Conservation (phyloP, 805 yeast genomes). For the Grigorovia transvaalensis region DNA sequence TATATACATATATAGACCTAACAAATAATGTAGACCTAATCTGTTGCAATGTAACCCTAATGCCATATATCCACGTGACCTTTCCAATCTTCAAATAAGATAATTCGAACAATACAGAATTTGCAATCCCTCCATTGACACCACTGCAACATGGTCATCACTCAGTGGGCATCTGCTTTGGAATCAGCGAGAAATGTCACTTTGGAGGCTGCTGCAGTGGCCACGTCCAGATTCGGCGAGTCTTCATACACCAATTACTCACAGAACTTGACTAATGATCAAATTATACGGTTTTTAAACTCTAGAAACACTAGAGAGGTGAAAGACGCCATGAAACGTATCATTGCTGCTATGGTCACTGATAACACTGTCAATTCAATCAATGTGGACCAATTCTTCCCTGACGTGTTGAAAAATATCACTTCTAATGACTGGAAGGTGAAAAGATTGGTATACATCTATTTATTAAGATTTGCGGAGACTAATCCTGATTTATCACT, state of each 20-base stretch:
- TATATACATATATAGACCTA: too few species aligned
- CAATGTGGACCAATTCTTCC: slow-evolving; percentile 45
- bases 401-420: slow-evolving; percentile 83
- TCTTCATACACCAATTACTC: slow-evolving; percentile 38
- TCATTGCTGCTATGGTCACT: slow-evolving; percentile 37
- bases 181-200: slow-evolving; percentile 75
- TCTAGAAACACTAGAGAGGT: slow-evolving; percentile 61
- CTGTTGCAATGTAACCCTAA: neutral
- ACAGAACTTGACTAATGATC: slow-evolving; percentile 45
- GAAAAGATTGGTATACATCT: slow-evolving; percentile 66
- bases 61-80: neutral
- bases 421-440: slow-evolving; percentile 56
- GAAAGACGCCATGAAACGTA: slow-evolving; percentile 47
- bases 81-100: too few species aligned
- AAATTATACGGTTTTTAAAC: slow-evolving; percentile 53
- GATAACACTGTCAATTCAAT: slow-evolving; percentile 24
- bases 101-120: too few species aligned
- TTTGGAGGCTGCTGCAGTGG: slow-evolving; percentile 73
- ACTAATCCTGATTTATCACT: slow-evolving; percentile 82
- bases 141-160: slow-evolving; percentile 33
- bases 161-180: slow-evolving; percentile 56
- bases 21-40: too few species aligned
- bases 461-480: slow-evolving; percentile 68
- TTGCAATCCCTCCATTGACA: too few species aligned
- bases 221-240: slow-evolving; percentile 55